Evolutionary conservation across 1,284 basidiomycete genomes (phyloP).

Genomic region (Melampsora occidentalis): DNA sequence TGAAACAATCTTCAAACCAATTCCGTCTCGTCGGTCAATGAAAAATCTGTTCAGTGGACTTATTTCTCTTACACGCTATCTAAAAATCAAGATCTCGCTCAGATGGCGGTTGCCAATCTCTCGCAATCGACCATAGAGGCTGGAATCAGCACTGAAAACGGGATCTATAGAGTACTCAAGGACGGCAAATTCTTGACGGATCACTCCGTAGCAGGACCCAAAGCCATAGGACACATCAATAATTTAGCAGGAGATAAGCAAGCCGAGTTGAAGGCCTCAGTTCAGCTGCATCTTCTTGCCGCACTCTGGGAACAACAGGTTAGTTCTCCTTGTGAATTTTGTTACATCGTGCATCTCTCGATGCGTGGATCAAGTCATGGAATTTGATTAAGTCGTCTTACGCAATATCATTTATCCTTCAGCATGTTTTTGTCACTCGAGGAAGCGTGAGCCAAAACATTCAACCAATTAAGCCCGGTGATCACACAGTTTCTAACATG

Average conservation of each 20-base stretch:
- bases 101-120: slow-evolving; percentile 33
- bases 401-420: not conserved
- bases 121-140: slow-evolving; percentile 27
- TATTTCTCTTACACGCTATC: slow-evolving; percentile 28
- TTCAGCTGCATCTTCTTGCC: slow-evolving; percentile 36
- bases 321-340: not conserved
- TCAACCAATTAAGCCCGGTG: not conserved
- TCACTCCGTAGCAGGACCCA: not conserved
- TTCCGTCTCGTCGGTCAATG: not conserved
- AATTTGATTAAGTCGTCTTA: not conserved
- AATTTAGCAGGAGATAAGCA: slow-evolving; percentile 30
- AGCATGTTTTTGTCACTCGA: slow-evolving; percentile 32
- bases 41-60: slow-evolving; percentile 17
- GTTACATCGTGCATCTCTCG: not conserved
- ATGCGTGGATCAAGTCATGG: not conserved
- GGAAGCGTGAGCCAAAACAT: slow-evolving; percentile 21
- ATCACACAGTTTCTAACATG: not conserved
- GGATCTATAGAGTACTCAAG: slow-evolving; percentile 29
- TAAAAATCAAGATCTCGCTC: slow-evolving; percentile 31
- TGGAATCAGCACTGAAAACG: slow-evolving; percentile 37
- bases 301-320: slow-evolving; percentile 38
- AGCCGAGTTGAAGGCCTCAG: slow-evolving; percentile 26
- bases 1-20: not conserved
- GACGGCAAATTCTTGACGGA: slow-evolving; percentile 23
- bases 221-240: not conserved